Evolutionary conservation across 352 stramenopile genomes (phyloP), one percentile per base, ranked within the genome.

Genomic region (Globisporangium okanoganense): DNA sequence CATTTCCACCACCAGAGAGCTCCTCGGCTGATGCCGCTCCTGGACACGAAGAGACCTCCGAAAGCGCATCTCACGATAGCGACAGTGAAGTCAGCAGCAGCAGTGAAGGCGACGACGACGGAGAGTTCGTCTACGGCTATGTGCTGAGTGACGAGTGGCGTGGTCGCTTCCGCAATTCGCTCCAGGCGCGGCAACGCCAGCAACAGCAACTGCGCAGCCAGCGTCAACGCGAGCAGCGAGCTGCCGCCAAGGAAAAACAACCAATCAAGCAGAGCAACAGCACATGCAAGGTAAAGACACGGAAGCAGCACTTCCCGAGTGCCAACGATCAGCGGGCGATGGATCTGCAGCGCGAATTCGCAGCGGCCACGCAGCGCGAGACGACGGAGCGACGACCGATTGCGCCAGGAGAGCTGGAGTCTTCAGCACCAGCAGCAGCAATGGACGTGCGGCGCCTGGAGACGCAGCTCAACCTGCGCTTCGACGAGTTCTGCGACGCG

Each of bases 81-180:
- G 56, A 65, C 3, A 63, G 61, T 6, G 57, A 58, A 4, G 27
- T 38, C n/a, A 38, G 13, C n/a, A 57, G 48, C 12, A 43, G 40
- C 5, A 43, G 14, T n/a, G 40, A 45, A 0, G 69, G 70, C 2
- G 54, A 69, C 4, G 71, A 71, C 27, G 65, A 73, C 16, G 70
- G 60, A 20, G 84, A 88, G 48, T 92, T 76, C 58, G 82, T 92
- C 52, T 92, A 88, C 40, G 76, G 66, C 25, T 92, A 81, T 44
- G 76, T 92, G 49, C 57, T 94, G 56, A 86, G 68, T 24, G 75
- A 94, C 43, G 82, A 90, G 52, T 94, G 85, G 85, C 71, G 76
- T 40, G 58, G 71, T 9, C 79, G 74, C 58, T 88, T 88, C 51
- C 58, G 38, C 38, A n/a, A 5, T 24, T 62, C 44, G 9, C 45